Base-by-base conservation (phyloP, 2,329 filamentous ascomycete species). In the Boeremia lycopersici region DNA sequence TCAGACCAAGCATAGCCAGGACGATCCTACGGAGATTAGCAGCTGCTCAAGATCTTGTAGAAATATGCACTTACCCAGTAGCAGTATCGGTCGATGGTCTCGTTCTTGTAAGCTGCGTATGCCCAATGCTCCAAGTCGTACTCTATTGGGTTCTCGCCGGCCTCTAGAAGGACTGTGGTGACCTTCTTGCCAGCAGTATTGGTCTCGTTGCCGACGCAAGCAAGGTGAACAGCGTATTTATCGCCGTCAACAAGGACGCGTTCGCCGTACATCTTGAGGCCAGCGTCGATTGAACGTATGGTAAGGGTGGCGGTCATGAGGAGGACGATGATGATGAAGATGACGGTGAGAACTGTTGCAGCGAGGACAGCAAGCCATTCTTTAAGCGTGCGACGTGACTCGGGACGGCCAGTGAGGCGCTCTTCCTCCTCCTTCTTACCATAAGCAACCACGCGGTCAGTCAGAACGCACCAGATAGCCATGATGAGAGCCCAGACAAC, bases 351-450 rank as follows among this genome's bases (percentile, higher is more conserved):
- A 41, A 92, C 77, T 1, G 89, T 92, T 25, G 91, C 89, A 3
- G 88, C 69, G 3, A 96, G 77, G 12, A 99, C 90, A 38, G 88
- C 89, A 5, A 87, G 76, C 93, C 95, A 98, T 78, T 98, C 91
- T 36, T 84, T 78, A 5, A 97, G 75, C 0, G 91, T 90, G 26
- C 93, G 86, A 23, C 93, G 85, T 10, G 89, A 91, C 78, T 99
- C 93, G 28, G 89, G 85, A 12, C 93, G 89, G 10, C 95, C 95
- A 0, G 93, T 98, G 17, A 98, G 80, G 25, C 95, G 86, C 73
- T 96, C 89, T 72, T 99, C 95, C 73, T 98, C 95, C 67, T 97
- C 91, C 1, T 82, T 82, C 76, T 98, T 98, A 52, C 93, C 95
- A 89, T 91, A 96, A 67, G 89, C 84, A 8, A 99, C 95, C 4